A percentile compares a stretch with the other conserved stretches of the same genome.
Conservation (phyloP, 164 flowering plant species). For the Vitis labrusca region DNA sequence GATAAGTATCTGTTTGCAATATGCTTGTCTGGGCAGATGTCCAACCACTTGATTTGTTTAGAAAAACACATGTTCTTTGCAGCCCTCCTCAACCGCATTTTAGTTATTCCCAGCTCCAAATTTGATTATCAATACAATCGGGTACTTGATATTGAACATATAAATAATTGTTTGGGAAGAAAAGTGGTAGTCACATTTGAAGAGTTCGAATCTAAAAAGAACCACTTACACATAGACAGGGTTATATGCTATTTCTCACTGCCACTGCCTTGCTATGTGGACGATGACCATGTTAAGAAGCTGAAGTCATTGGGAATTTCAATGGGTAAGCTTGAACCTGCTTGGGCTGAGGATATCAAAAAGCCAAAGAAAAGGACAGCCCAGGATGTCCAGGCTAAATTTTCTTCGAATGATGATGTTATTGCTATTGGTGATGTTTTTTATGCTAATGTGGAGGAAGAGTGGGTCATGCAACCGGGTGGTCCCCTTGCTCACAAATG, state of each 20-base stretch:
- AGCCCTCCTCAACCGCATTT: constrained; percentile 66
- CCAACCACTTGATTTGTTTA: constrained; percentile 91
- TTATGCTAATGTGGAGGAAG: constrained; percentile 81
- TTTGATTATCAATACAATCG: constrained; percentile 70
- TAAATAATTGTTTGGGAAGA: constrained; percentile 73
- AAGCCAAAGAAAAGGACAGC: constrained; percentile 56
- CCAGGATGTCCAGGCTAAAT: constrained; percentile 66
- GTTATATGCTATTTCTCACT: constrained; percentile 75
- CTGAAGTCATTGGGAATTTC: constrained; percentile 66
- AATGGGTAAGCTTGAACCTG: constrained; percentile 66
- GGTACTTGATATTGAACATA: constrained; percentile 77
- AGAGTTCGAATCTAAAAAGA: constrained; percentile 66
- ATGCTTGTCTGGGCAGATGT: constrained; percentile 96
- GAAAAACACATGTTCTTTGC: constrained; percentile 99
- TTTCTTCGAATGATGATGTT: constrained; percentile 66
- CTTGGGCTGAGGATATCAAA: constrained; percentile 82
- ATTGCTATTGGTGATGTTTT: constrained; percentile 93
- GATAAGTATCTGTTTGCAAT: constrained; percentile 75
- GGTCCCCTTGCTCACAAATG: constrained; percentile 92
- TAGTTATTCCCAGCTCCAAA: constrained; percentile 81
- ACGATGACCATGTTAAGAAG: constrained; percentile 80
- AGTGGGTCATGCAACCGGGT: constrained; percentile 96
- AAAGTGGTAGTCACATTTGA: constrained; percentile 76
- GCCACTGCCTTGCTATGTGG: constrained; percentile 77
- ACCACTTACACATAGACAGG: constrained; percentile 58